Base-by-base conservation (phyloP, 2,329 filamentous ascomycete genomes). In the Sclerotinia borealis region DNA sequence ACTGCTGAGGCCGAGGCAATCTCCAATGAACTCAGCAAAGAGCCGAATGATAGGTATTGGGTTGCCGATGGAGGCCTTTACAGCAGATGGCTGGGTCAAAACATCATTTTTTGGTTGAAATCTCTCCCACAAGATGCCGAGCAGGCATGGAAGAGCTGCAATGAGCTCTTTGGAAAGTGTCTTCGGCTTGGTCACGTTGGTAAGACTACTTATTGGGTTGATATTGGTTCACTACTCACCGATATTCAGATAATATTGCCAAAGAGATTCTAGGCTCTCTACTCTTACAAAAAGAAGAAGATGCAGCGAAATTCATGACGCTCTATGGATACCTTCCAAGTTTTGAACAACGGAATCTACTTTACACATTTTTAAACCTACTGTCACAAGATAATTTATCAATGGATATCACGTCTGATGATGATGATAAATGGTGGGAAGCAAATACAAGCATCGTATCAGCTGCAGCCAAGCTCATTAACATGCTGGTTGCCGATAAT, bases 381-480 rank as follows among this genome's bases (percentile, higher is more conserved):
- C 49, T 72, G 9, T 70, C 72, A 22, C 70, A 64, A 64, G 59
- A 69, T 11, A 67, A 70, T 37, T 41, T 75, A 7, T 69, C 70
- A 22, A 41, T 63, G 4, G 43, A 61, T 34, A 59, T 70, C 41
- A 69, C 65, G 41, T 68, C 68, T 4, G 68, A 70, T 61, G 72
- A 70, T 49, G 65, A 69, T 62, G 52, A 67, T 43, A 27, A 65
- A 3, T 75, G 74, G 74, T 75, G 73, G 73, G 61, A 71, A 50
- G 56, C 64, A 47, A 71, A 75, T 65, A 61, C 65, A 11, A 51
- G 54, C n/a, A 19, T 72, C 1, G 77, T 92, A 17, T 81, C 83
- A 47, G 86, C 85, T 4, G 81, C 81, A 41, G 83, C 88, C 22
- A 80, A 81, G 4, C 72, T 89, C 22, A 76, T 92, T 25, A 76